These are phyloP conservation scores for Pyrus betulifolia DNA, from an alignment of 306 rosid genomes.

Conservation along the genomic window DNA sequence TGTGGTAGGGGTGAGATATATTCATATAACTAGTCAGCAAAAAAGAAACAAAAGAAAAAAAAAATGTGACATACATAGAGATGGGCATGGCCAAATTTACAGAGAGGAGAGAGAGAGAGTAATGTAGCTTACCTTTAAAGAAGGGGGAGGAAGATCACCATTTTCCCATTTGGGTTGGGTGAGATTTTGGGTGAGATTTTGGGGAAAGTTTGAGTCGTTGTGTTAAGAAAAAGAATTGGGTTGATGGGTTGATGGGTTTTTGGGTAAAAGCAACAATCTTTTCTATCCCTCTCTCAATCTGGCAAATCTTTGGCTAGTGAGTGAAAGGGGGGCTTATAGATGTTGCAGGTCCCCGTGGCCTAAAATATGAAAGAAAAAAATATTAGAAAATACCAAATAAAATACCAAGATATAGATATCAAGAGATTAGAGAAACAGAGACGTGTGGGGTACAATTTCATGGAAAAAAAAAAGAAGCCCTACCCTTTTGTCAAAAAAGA, in stretches of 20 bases:
- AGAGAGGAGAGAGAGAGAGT: slow-evolving; percentile 18
- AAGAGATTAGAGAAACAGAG: neutral
- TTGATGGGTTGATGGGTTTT: neutral
- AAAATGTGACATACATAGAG: slow-evolving; percentile 51
- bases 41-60: slow-evolving; percentile 3
- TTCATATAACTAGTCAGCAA: slow-evolving; percentile 35
- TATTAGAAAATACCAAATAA: neutral
- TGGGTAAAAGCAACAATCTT: neutral
- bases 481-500: neutral
- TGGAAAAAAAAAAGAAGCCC: neutral
- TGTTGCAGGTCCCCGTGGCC: slow-evolving; percentile 49
- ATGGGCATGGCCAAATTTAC: slow-evolving; percentile 25
- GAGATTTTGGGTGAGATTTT: slow-evolving; percentile 4
- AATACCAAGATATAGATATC: too few species aligned
- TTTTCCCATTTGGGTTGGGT: slow-evolving; percentile 1
- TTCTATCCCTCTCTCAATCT: slow-evolving; percentile 11
- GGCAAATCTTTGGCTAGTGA: slow-evolving; percentile 20
- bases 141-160: slow-evolving; percentile 16
- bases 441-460: slow-evolving; percentile 4
- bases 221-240: neutral
- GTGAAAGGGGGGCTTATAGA: neutral
- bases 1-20: slow-evolving; percentile 18
- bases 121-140: slow-evolving; percentile 24
- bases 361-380: slow-evolving; percentile 20
- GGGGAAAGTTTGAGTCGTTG: neutral